Conservation (phyloP, 78 protist genomes). For the Pigoraptor vietnamica region DNA sequence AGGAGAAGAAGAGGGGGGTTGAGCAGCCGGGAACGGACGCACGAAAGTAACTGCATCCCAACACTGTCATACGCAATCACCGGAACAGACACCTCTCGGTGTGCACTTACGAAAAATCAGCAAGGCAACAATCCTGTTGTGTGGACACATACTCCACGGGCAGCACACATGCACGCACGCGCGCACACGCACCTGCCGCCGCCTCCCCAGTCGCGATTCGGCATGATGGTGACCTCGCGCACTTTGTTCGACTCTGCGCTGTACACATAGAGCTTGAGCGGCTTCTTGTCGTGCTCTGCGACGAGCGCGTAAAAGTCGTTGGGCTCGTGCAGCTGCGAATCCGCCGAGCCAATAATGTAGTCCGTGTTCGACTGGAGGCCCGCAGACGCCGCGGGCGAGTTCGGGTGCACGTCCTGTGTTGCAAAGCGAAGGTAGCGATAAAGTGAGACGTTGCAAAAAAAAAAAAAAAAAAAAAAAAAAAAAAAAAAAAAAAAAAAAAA, state of each 20-base stretch:
- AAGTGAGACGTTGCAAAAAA: not conserved
- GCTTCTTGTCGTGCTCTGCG: not conserved
- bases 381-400: conserved; percentile 66
- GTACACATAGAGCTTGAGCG: conserved; percentile 36
- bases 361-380: conserved; percentile 54
- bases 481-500: not conserved
- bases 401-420: conserved; percentile 27
- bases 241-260: not conserved
- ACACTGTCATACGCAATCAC: not conserved
- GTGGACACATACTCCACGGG: not conserved
- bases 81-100: not conserved
- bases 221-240: conserved; percentile 25
- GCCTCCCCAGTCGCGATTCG: conserved; percentile 26
- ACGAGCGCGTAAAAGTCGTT: conserved; percentile 44
- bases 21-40: not conserved
- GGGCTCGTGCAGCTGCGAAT: conserved; percentile 39
- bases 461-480: not conserved
- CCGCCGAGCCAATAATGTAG: conserved; percentile 67
- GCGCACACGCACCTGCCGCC: conserved; percentile 8
- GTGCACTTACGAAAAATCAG: not conserved
- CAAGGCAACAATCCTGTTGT: too few relatives aligned
- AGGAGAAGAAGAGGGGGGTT: not conserved
- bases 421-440: too few relatives aligned
- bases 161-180: not conserved
- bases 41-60: not conserved